phyloP scores from a whole-genome alignment of 1,139 yeast species.

The Scheffersomyces insectosa region DNA sequence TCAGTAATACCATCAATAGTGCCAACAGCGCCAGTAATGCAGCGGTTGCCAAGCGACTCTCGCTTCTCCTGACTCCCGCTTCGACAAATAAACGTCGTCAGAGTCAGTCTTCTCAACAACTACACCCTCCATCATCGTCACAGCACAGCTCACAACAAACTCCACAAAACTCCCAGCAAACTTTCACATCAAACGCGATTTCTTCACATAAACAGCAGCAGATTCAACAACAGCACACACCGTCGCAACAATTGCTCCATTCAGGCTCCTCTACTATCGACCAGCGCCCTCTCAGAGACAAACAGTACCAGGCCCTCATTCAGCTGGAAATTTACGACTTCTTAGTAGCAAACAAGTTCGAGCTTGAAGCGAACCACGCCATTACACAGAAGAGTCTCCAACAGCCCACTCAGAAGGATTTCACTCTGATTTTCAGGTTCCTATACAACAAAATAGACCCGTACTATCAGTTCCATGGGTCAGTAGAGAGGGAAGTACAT shows the following conservation, averaged over 20 bases:
- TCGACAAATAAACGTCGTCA: constrained; percentile 35
- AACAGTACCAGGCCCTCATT: constrained; percentile 60
- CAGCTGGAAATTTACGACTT: constrained; percentile 71
- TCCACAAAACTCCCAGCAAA: constrained; percentile 14
- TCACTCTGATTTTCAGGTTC: constrained; percentile 76
- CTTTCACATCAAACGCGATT: constrained; percentile 8
- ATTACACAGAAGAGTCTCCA: constrained; percentile 64
- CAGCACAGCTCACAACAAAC: constrained; percentile 17
- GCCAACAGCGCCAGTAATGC: constrained; percentile 3
- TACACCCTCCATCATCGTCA: constrained; percentile 9
- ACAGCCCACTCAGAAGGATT: constrained; percentile 88
- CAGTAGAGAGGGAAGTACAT: constrained; percentile 77
- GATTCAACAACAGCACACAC: constrained; percentile 3
- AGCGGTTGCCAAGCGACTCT: constrained; percentile 29
- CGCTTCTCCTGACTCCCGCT: constrained; percentile 43
- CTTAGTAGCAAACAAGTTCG: constrained; percentile 63
- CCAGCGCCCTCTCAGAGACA: constrained; percentile 78
- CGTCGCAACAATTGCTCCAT: constrained; percentile 6
- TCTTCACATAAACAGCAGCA: constrained; percentile 5
- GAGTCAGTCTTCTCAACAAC: constrained; percentile 19
- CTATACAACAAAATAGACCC: constrained; percentile 79
- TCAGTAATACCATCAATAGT: not conserved
- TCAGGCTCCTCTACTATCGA: constrained; percentile 34
- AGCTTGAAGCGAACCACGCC: constrained; percentile 70
- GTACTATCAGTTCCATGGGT: constrained; percentile 64